Evolutionary conservation across 371 early-diverging fungal genomes (phyloP).

Genomic region (Mortierella sp.): DNA sequence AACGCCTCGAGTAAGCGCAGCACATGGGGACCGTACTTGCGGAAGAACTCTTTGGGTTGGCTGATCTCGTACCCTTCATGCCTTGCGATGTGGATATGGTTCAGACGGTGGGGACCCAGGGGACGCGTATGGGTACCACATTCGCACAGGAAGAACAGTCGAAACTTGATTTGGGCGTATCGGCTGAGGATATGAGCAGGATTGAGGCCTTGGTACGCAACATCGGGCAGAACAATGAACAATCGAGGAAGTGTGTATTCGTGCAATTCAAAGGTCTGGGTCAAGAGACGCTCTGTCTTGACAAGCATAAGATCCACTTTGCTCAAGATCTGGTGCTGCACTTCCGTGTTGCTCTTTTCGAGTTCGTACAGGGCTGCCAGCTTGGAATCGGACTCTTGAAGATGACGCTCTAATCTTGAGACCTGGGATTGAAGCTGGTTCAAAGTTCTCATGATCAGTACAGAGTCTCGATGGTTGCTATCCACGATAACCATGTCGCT

Average conservation of each 20-base stretch:
- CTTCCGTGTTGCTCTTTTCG: slow-evolving; percentile 7
- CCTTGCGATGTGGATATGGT: slow-evolving; percentile 48
- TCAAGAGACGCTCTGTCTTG: slow-evolving; percentile 27
- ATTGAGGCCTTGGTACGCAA: slow-evolving; percentile 27
- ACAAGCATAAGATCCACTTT: slow-evolving; percentile 17
- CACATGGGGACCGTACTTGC: slow-evolving; percentile 41
- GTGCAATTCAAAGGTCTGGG: slow-evolving; percentile 48
- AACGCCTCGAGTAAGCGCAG: slow-evolving; percentile 31
- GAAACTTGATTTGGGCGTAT: slow-evolving; percentile 24
- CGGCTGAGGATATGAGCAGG: slow-evolving; percentile 18
- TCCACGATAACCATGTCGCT: background rate
- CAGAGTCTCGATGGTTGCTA: background rate
- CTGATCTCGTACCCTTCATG: slow-evolving; percentile 51
- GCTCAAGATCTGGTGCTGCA: slow-evolving; percentile 24
- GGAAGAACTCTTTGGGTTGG: slow-evolving; percentile 44
- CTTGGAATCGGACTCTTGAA: slow-evolving; percentile 15
- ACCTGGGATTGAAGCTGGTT: slow-evolving; percentile 12
- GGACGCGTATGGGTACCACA: slow-evolving; percentile 44
- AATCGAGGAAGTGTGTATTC: slow-evolving; percentile 47
- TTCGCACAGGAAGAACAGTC: slow-evolving; percentile 49
- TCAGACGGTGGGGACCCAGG: slow-evolving; percentile 30
- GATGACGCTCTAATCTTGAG: slow-evolving; percentile 7
- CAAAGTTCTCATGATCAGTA: slow-evolving; percentile 3
- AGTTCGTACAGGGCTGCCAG: slow-evolving; percentile 1
- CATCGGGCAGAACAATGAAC: slow-evolving; percentile 51